Evolutionary conservation across 192 early-diverging fungal genomes (phyloP).

Genomic region (Chytriomyces sp.): DNA sequence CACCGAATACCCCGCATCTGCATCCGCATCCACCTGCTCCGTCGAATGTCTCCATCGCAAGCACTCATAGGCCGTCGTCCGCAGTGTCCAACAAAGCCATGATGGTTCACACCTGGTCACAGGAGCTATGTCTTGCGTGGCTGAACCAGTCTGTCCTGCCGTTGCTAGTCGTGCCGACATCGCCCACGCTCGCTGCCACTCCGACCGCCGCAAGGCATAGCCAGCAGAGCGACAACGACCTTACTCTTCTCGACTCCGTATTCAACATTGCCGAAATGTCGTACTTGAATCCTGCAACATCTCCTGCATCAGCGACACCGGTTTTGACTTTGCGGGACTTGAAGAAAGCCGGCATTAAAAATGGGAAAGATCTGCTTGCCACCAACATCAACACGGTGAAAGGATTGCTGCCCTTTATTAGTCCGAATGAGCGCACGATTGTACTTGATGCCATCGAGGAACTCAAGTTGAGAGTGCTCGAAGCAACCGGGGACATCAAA

Average conservation of each 20-base stretch:
- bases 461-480: conserved; percentile 4
- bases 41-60: background rate
- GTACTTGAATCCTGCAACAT: background rate
- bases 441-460: conserved; percentile 11
- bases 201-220: background rate
- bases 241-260: conserved; percentile 17
- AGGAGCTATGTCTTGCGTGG: background rate
- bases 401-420: background rate
- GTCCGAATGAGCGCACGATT: background rate
- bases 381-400: background rate
- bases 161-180: background rate
- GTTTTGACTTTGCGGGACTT: conserved; percentile 1
- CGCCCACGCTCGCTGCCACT: background rate
- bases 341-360: background rate
- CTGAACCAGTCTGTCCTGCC: conserved; percentile 13
- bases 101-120: background rate
- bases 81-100: background rate
- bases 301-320: background rate
- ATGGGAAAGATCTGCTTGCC: conserved; percentile 6
- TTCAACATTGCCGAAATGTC: conserved; percentile 30
- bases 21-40: background rate
- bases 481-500: background rate
- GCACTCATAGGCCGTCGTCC: background rate
- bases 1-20: background rate
- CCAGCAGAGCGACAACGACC: background rate